Evolutionary conservation across 768 basidiomycete species (phyloP), one percentile per base, ranked within the genome.

Genomic region (Auricularia auricula-judae): DNA sequence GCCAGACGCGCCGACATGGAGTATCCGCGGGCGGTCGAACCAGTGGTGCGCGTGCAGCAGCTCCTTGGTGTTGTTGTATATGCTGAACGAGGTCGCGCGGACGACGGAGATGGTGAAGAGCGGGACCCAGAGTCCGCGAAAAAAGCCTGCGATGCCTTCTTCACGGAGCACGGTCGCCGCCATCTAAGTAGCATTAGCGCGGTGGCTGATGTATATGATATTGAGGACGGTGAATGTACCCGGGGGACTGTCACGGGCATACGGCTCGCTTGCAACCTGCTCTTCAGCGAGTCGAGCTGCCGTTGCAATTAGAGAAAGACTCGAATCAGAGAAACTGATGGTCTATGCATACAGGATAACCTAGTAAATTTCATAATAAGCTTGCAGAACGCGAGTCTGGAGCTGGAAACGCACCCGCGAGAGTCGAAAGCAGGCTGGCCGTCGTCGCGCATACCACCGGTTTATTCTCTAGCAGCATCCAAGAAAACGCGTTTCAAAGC

Each of bases 91-190:
- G 36, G 91, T 87, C 36, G 93, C 92, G 67, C 96, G 92, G 74
- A 98, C 94, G 73, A 96, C 93, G 4, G 94, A 93, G 70, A 98
- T 98, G 8, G 94, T 96, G 75, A 93, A 81, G 64, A 98, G 83
- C 59, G 96, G 95, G 69, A 98, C 90, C 85, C 90, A 91, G 62
- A 94, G 72, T 65, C 92, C 92, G 64, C 93, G 83, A 75, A 91
- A 96, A 76, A 93, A 98, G 63, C 96, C 95, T 68, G 82, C 82
- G 39, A 92, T 75, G n/a, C 93, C 88, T 76, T 93, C 89, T 71
- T 93, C 91, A 36, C 83, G 82, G 74, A 90, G 91, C 34, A 93
- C 86, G 68, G 86, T 76, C 34, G 79, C 76, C 64, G 91, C 86
- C 67, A 91, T 33, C 62, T 59, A 34, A 65, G 61, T 44, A 67